Conservation (phyloP, 2,329 filamentous ascomycete species). For the Fusarium buharicum region DNA sequence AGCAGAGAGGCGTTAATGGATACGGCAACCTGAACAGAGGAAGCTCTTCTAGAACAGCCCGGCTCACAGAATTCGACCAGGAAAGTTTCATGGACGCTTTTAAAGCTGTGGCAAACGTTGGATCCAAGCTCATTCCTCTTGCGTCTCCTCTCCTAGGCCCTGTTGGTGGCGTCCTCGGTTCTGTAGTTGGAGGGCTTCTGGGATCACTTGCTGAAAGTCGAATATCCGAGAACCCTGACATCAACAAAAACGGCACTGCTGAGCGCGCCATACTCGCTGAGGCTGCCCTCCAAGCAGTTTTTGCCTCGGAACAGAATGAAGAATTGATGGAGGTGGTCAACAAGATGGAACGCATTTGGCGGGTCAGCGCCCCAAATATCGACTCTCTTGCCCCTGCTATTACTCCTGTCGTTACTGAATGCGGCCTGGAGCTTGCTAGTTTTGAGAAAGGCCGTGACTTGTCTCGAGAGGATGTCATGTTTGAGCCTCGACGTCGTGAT, state of each 20-base stretch:
- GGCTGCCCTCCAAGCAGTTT: conserved; percentile 35
- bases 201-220: conserved; percentile 2
- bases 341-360: conserved; percentile 32
- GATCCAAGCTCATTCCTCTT: conserved; percentile 9
- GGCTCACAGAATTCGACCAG: neutral
- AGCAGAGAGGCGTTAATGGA: conserved; percentile 2
- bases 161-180: neutral
- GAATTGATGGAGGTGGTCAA: conserved; percentile 20
- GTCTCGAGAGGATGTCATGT: neutral
- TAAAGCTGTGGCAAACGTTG: conserved; percentile 23
- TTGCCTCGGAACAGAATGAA: conserved; percentile 21
- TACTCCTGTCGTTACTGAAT: conserved; percentile 15
- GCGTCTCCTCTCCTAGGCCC: neutral
- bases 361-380: conserved; percentile 13
- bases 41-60: neutral
- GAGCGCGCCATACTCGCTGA: conserved; percentile 42
- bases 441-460: neutral
- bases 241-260: conserved; percentile 11
- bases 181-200: conserved; percentile 17
- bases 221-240: neutral
- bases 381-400: conserved; percentile 21
- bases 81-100: conserved; percentile 43
- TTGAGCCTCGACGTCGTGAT: neutral
- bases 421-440: conserved; percentile 8
- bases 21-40: neutral